Evolutionary conservation across 2,329 filamentous ascomycete genomes (phyloP), one percentile per base, ranked within the genome.

Genomic region (Acephala macrosclerotiorum): DNA sequence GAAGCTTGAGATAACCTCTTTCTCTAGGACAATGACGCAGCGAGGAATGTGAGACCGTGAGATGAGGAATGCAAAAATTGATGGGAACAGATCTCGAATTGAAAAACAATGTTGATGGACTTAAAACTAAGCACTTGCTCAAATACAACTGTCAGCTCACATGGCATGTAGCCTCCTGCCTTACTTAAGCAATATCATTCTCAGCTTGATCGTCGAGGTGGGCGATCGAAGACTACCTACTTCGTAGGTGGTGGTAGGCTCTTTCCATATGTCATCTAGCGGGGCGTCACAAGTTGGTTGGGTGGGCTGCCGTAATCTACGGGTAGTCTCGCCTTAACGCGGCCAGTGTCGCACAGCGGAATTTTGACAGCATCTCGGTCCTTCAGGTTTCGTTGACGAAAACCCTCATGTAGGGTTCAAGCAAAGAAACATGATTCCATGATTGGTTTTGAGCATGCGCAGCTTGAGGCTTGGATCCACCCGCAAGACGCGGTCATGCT

Each of bases 331-430:
- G 53, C 40, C 20, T 12, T 16, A 20, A 4, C 12, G 4, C n/a
- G n/a, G n/a, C n/a, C n/a, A n/a, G n/a, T n/a, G n/a, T n/a, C n/a
- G 59, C 64, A 59, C 64, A 57, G 40, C 62, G 59, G 59, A 49
- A 12, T 33, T 22, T 16, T 53, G 12, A 53, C n/a, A n/a, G n/a
- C n/a, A n/a, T n/a, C n/a, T n/a, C n/a, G n/a, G n/a, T n/a, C n/a
- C n/a, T n/a, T n/a, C n/a, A n/a, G n/a, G n/a, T n/a, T n/a, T n/a
- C n/a, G n/a, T n/a, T n/a, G n/a, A n/a, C n/a, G n/a, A n/a, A n/a
- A n/a, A n/a, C n/a, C n/a, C n/a, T n/a, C n/a, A n/a, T n/a, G n/a
- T n/a, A n/a, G n/a, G n/a, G n/a, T n/a, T 49, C 45, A 49, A 49
- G n/a, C 45, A 12, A 49, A n/a, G n/a, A n/a, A n/a, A n/a, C n/a